Evolutionary conservation across 164 flowering plant species (phyloP), one percentile per base, ranked within the genome.

Genomic region (Nelumbo lutea): DNA sequence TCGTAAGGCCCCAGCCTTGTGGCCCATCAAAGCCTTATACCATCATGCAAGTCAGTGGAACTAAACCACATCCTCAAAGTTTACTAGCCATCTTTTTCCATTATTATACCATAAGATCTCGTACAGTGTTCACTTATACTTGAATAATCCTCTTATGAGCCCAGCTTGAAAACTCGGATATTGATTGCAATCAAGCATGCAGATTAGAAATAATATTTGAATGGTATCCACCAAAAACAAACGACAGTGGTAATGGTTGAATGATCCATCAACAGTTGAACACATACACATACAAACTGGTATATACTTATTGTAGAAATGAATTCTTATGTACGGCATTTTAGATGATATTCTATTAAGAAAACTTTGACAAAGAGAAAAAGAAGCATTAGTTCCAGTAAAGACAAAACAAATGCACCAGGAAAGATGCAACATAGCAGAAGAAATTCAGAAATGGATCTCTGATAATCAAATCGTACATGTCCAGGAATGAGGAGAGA

Each of bases 401-500:
- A 15, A 43, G 46, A 27, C n/a, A 70, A 53, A 41, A 1, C 40
- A 44, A 56, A 42, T 59, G n/a, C 13, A 41, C 42, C 11, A 50
- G n/a, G 59, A 44, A 48, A 45, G 61, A 68, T 57, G 43, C 52
- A 64, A 27, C 0, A 50, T 15, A 68, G 52, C 52, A 27, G 6
- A 5, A 59, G 45, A n/a, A n/a, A 65, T 4, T 50, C 61, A 42
- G 40, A 53, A 5, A 69, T 6, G 42, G 38, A 13, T 43, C 47
- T 46, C 42, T 27, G 61, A 55, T 50, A 4, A 47, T 70, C 55
- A 53, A 44, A 65, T 39, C 27, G 27, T 80, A 80, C 85, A 64
- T 78, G 81, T 64, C 65, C 65, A 66, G 62, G 38, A 6, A 48
- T 51, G n/a, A 27, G 62, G 60, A 61, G 60, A 41, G 77, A 69